Percentiles rank a stretch among this genome's conserved stretches.
Conservation (phyloP, 2,329 filamentous ascomycete species). For the Pseudophaeomoniella oleicola region DNA sequence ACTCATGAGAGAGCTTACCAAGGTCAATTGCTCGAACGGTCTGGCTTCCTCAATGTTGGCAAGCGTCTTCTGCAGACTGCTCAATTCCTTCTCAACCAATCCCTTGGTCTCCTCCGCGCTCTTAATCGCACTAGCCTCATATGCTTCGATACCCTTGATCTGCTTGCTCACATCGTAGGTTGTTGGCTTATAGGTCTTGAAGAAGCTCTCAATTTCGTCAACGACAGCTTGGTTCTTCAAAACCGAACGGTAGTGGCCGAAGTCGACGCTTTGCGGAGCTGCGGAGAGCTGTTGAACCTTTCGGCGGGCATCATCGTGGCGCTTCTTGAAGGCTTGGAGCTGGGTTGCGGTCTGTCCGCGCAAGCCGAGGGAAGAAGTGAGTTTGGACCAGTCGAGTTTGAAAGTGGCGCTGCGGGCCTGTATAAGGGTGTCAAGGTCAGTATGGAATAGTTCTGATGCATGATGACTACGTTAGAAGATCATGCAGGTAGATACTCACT, state of each 20-base stretch:
- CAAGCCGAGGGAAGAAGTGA: slow-evolving; percentile 87
- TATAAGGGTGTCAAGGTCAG: slow-evolving; percentile 31
- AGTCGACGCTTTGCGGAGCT: slow-evolving; percentile 78
- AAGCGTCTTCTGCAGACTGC: slow-evolving; percentile 85
- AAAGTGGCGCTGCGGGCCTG: slow-evolving; percentile 94
- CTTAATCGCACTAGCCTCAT: slow-evolving; percentile 93
- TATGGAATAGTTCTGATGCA: background rate
- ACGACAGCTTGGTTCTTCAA: slow-evolving; percentile 95
- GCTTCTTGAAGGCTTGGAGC: slow-evolving; percentile 96
- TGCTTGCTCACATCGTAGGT: slow-evolving; percentile 89
- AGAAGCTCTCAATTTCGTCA: slow-evolving; percentile 95
- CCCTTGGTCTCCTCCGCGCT: slow-evolving; percentile 94
- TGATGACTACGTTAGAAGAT: background rate
- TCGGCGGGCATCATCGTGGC: slow-evolving; percentile 96
- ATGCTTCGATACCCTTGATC: slow-evolving; percentile 95
- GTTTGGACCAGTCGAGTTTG: slow-evolving; percentile 99
- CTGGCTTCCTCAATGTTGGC: slow-evolving; percentile 94
- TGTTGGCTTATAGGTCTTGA: slow-evolving; percentile 77
- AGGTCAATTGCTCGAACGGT: slow-evolving; percentile 92
- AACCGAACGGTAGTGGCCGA: slow-evolving; percentile 74
- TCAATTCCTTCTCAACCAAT: slow-evolving; percentile 87
- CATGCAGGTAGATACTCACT: no score
- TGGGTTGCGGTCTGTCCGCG: slow-evolving; percentile 84
- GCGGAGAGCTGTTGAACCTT: slow-evolving; percentile 75
- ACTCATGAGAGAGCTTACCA: slow-evolving; percentile 61